Base-by-base conservation (phyloP, 768 basidiomycete species). In the Dendrothele bispora region DNA sequence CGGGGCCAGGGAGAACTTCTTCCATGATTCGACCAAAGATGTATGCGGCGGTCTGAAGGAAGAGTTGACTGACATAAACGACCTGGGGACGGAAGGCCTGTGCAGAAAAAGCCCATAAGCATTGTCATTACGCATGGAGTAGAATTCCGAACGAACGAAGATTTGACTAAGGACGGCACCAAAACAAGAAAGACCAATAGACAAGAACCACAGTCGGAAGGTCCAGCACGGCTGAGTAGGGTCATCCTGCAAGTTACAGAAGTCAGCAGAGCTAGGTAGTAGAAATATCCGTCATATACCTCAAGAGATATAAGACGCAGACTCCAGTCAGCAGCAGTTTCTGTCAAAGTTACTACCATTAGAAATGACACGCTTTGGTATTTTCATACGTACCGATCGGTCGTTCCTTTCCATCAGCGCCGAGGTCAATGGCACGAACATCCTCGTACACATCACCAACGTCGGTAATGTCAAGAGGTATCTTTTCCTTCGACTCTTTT, bases 221-320 rank as follows among this genome's bases (percentile, higher is more conserved):
- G 66, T 66, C 55, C 59, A 61, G n/a, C 59, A 55, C 12, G 57
- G 59, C 18, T 60, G 59, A 17, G 55, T 52, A 3, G 65, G 65
- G 42, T 65, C 64, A 36, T 67, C 65, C 26, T 47, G 4, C 20
- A 6, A 27, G 21, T 14, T 12, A n/a, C n/a, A n/a, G n/a, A n/a
- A n/a, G n/a, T n/a, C n/a, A n/a, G n/a, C n/a, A n/a, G n/a, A n/a
- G n/a, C n/a, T n/a, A n/a, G n/a, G n/a, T n/a, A n/a, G n/a, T n/a
- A n/a, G n/a, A n/a, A n/a, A n/a, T n/a, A n/a, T n/a, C n/a, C n/a
- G n/a, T n/a, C n/a, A n/a, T 35, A 17, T 38, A 45, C 45, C 28
- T 62, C 58, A 2, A 61, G 45, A 18, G 59, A 61, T 32, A 62
- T 56, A 20, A 64, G 46, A 38, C 61, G 56, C 32, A 53, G 47